Conservation (phyloP, 2,329 filamentous ascomycete species). For the Hymenoscyphus infarciens region DNA sequence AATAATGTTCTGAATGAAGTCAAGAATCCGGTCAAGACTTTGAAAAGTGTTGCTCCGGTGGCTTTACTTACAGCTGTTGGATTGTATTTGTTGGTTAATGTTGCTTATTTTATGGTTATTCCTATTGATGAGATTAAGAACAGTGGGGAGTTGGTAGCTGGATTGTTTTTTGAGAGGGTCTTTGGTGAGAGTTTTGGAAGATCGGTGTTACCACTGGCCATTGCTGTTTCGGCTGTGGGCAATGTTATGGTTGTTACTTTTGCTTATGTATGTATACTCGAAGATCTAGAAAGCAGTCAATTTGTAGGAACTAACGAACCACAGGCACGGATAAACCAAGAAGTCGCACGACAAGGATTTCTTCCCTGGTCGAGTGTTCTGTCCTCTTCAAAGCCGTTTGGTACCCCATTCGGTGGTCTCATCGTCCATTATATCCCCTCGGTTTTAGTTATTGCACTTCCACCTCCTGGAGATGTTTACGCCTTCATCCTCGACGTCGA, state of each 20-base stretch:
- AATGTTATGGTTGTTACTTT: slow-evolving; percentile 50
- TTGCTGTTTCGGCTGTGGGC: slow-evolving; percentile 45
- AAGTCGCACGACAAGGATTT: slow-evolving; percentile 46
- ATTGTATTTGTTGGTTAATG: slow-evolving; percentile 55
- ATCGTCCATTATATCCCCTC: slow-evolving; percentile 61
- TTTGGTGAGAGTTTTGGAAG: slow-evolving; percentile 43
- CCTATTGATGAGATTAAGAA: slow-evolving; percentile 52
- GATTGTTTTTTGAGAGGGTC: slow-evolving; percentile 54
- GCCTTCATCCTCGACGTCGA: slow-evolving; percentile 40
- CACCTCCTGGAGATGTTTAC: slow-evolving; percentile 41
- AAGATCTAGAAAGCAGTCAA: too few species aligned
- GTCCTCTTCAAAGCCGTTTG: slow-evolving; percentile 28
- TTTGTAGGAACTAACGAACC: too few species aligned
- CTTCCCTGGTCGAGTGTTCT: slow-evolving; percentile 41
- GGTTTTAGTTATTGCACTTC: slow-evolving; percentile 50
- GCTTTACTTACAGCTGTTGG: slow-evolving; percentile 51
- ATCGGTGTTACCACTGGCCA: slow-evolving; percentile 43
- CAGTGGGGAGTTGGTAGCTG: slow-evolving; percentile 53
- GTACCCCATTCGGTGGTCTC: slow-evolving; percentile 38
- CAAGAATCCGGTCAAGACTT: slow-evolving; percentile 51
- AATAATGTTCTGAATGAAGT: slow-evolving; percentile 58
- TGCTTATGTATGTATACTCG: slow-evolving; percentile 25
- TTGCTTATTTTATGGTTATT: slow-evolving; percentile 58
- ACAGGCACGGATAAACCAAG: slow-evolving; percentile 47
- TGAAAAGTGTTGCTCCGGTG: slow-evolving; percentile 53